Conservation (phyloP, 1,284 basidiomycete genomes). For the Heterobasidion annosum region DNA sequence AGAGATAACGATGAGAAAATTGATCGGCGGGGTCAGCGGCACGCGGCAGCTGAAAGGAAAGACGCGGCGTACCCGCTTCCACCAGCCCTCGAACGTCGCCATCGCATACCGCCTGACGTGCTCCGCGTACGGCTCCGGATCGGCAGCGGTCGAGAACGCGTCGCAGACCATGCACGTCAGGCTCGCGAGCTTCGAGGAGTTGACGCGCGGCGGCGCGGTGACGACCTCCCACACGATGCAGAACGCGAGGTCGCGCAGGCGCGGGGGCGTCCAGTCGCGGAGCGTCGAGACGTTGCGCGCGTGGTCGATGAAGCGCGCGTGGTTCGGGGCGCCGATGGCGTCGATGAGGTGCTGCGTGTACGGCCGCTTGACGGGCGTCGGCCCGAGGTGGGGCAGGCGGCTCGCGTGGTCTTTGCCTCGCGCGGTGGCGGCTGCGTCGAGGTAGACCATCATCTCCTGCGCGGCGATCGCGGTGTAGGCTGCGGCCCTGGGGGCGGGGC, state of each 20-base stretch:
- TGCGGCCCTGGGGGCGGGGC: no score
- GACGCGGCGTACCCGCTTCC: not conserved
- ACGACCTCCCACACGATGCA: slow-evolving; percentile 1
- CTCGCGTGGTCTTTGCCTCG: no score
- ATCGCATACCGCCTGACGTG: slow-evolving; percentile 1
- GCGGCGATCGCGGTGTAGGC: no score
- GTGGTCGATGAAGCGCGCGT: not conserved
- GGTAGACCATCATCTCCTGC: no score
- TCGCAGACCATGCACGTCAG: not conserved
- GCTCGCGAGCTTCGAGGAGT: not conserved
- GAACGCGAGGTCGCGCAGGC: slow-evolving; percentile 4
- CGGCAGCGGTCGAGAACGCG: not conserved
- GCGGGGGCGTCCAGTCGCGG: slow-evolving; percentile 1
- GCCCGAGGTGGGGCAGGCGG: no score
- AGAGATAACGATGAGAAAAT: no score
- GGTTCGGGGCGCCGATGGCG: no score
- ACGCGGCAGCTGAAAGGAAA: not conserved
- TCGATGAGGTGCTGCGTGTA: no score
- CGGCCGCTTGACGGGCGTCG: no score
- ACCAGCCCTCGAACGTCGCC: slow-evolving; percentile 3
- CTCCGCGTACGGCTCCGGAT: not conserved
- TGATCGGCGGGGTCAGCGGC: no score
- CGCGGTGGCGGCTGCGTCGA: no score
- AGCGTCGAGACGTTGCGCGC: not conserved
- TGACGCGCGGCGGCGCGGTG: no score